Percentiles rank a stretch among this genome's conserved stretches.
These are phyloP conservation scores for Zopfochytrium polystomum DNA, from an alignment of 371 early-diverging fungal species.

Conservation along the genomic window DNA sequence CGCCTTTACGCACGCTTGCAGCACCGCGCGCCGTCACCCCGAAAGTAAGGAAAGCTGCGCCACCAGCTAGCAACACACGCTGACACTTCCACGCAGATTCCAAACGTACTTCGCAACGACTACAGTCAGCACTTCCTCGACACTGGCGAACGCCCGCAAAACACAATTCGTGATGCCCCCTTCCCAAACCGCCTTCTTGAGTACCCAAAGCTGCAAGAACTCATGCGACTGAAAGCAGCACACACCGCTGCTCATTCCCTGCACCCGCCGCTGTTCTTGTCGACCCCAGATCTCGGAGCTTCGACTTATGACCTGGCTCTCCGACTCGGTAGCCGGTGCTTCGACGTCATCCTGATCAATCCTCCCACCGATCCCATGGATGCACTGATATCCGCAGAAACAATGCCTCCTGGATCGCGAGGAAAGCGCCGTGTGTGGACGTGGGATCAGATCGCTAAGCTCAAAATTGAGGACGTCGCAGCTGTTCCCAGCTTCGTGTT, in stretches of 20 bases:
- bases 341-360: slow-evolving; percentile 55
- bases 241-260: no score
- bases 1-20: no score
- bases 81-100: neutral
- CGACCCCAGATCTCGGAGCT: no score
- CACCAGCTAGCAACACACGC: no score
- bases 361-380: slow-evolving; percentile 32
- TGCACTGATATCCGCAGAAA: neutral
- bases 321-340: no score
- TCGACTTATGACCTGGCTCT: no score
- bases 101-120: slow-evolving; percentile 40
- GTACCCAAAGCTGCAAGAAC: slow-evolving; percentile 35
- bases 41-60: no score
- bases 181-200: slow-evolving; percentile 44
- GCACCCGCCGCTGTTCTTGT: no score
- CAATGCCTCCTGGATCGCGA: slow-evolving; percentile 2
- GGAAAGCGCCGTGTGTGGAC: slow-evolving; percentile 33
- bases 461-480: slow-evolving; percentile 48
- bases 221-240: slow-evolving; percentile 44
- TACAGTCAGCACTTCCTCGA: slow-evolving; percentile 49
- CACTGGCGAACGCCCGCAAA: slow-evolving; percentile 48
- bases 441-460: slow-evolving; percentile 46
- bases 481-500: slow-evolving; percentile 53
- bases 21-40: no score
- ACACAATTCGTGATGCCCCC: slow-evolving; percentile 46